A percentile compares a stretch with the other conserved stretches of the same genome.
phyloP scores from a whole-genome alignment of 257 asterid genomes.

The Ligustrum vulgare region DNA sequence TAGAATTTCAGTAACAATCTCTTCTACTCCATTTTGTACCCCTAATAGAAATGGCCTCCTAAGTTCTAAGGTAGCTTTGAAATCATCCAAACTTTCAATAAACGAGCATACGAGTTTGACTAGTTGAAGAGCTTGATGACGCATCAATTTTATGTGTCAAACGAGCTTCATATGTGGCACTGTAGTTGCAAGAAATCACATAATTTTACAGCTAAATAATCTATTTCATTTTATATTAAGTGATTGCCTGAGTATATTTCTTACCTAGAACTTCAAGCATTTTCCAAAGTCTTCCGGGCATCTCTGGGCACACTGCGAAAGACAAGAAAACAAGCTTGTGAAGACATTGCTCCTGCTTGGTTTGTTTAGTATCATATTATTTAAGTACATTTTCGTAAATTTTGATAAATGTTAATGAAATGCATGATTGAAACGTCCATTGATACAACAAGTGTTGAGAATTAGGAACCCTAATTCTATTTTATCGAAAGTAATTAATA shows the following conservation, averaged over 20 bases:
- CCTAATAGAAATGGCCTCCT: background rate
- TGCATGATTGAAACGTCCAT: too few species aligned
- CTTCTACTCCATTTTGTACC: slow-evolving; percentile 12
- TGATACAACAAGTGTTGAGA: too few species aligned
- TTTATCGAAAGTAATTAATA: too few species aligned
- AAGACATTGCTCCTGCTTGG: too few species aligned
- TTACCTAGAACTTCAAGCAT: too few species aligned
- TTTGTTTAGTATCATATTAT: too few species aligned
- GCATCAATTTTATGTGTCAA: background rate
- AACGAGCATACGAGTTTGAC: slow-evolving; percentile 15
- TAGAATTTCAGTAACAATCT: slow-evolving; percentile 17
- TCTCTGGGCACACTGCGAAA: too few species aligned
- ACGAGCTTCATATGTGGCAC: background rate
- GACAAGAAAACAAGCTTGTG: too few species aligned
- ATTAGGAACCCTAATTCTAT: too few species aligned
- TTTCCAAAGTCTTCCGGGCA: too few species aligned
- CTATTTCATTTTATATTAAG: background rate
- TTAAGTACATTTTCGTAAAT: too few species aligned
- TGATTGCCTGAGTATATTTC: background rate
- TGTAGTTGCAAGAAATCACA: background rate
- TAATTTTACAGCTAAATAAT: background rate
- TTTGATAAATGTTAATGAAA: too few species aligned
- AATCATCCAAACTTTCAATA: background rate
- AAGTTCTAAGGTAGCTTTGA: background rate
- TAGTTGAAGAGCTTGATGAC: background rate